Conservation (phyloP, 2,329 filamentous ascomycete genomes). For the Colletotrichum tabaci region DNA sequence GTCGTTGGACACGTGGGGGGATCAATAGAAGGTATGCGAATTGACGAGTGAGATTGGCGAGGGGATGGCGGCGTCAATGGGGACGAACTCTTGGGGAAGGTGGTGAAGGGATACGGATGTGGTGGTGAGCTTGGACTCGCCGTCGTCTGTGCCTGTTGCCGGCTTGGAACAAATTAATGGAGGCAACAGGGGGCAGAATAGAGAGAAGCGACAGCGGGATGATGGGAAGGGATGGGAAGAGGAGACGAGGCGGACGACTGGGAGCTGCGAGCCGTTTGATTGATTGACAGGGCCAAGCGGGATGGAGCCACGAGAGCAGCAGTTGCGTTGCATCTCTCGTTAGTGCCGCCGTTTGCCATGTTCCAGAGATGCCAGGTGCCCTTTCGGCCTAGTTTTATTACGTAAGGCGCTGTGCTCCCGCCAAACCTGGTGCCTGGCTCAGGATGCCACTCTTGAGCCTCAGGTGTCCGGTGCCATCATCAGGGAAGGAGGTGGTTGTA, state of each 20-base stretch:
- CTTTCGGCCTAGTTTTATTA: not conserved
- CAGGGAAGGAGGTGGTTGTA: not conserved
- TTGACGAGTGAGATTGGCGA: conserved; percentile 37
- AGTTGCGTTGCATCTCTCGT: not conserved
- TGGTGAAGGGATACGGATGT: conserved; percentile 5
- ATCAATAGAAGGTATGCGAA: conserved; percentile 16
- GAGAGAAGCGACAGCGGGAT: not conserved
- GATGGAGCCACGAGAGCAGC: conserved; percentile 14
- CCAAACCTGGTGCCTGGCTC: not conserved
- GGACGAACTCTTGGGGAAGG: conserved; percentile 4
- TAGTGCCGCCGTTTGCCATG: conserved; percentile 11
- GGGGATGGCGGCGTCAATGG: conserved; percentile 20
- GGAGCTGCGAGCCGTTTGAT: not conserved
- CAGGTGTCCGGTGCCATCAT: not conserved
- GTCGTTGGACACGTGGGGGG: conserved; percentile 14
- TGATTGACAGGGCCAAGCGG: conserved; percentile 3
- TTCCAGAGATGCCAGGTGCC: conserved; percentile 10
- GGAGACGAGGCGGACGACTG: not conserved
- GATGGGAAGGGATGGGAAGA: conserved; percentile 8
- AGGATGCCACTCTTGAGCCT: too few relatives aligned
- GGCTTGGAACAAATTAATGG: conserved; percentile 35
- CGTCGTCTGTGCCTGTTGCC: conserved; percentile 15
- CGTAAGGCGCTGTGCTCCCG: not conserved
- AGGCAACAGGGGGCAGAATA: not conserved
- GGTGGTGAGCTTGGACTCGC: conserved; percentile 36